Evolutionary conservation across 768 basidiomycete genomes (phyloP).

Genomic region (Mycena haematopus): DNA sequence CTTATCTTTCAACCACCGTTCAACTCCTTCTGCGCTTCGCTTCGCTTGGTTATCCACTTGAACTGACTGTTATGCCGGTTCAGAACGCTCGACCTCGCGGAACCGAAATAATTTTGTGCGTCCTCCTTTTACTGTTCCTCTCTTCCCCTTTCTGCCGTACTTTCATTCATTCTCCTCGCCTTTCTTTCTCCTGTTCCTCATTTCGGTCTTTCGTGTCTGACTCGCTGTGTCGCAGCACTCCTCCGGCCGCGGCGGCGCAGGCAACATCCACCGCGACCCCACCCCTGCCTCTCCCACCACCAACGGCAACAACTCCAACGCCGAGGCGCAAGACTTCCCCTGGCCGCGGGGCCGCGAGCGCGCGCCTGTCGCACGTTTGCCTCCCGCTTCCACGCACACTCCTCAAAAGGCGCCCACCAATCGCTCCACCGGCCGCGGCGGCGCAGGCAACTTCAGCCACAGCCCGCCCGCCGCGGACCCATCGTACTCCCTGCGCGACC

Average conservation of each 20-base stretch:
- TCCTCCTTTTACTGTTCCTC: background rate
- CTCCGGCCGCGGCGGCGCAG: constrained; percentile 26
- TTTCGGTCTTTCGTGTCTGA: too few species aligned
- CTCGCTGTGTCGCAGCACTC: constrained; percentile 7
- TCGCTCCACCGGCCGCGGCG: constrained; percentile 25
- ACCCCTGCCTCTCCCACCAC: too few species aligned
- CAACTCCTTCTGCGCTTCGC: too few species aligned
- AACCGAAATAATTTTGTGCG: constrained; percentile 10
- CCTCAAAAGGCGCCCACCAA: background rate
- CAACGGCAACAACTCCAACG: background rate
- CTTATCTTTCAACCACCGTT: constrained; percentile 7
- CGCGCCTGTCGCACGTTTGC: constrained; percentile 6
- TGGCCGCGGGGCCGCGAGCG: constrained; percentile 25
- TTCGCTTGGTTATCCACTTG: too few species aligned
- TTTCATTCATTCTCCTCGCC: too few species aligned
- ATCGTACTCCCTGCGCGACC: constrained; percentile 18
- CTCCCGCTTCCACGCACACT: too few species aligned
- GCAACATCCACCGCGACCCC: constrained; percentile 8
- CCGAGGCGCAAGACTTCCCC: constrained; percentile 14
- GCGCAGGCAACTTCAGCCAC: constrained; percentile 23
- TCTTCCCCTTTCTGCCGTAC: too few species aligned
- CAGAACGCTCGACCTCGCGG: constrained; percentile 18
- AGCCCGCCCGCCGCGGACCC: constrained; percentile 12
- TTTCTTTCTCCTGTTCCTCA: background rate
- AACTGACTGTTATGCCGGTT: too few species aligned